Evolutionary conservation across 352 stramenopile genomes (phyloP), one percentile per base, ranked within the genome.

Genomic region (Phytophthora pini): DNA sequence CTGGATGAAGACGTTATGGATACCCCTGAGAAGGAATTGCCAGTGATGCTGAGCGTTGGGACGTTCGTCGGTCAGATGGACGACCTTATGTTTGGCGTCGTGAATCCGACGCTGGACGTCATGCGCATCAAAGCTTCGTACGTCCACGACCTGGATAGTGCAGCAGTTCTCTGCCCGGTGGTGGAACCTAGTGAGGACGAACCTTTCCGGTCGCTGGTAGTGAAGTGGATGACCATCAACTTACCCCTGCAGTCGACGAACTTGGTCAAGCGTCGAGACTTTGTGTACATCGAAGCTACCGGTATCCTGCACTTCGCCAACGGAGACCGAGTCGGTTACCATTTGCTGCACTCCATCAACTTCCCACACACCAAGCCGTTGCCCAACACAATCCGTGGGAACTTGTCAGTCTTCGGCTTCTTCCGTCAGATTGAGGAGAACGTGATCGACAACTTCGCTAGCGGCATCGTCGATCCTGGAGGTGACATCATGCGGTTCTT

Each of bases 291-390:
- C n/a, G 63, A 80, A 12, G 60, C 64, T 3, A 80, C 62, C 0
- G 74, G 77, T 1, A 60, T 80, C n/a, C 27, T 64, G 9, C 38
- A 74, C n/a, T 62, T 61, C 12, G 32, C 40, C 1, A 61, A 70
- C n/a, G 70, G 73, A 12, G 58, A 73, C 5, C 70, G 61, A 22
- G 61, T 81, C 1, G 68, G 71, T 13, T 85, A 81, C 44, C 68
- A 76, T 31, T 57, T 81, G 34, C 59, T 79, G 43, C 71, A 80
- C 47, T 81, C 74, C 5, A 57, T 85, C 57, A 62, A 80, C 54
- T 76, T 89, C 11, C 56, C 70, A 4, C 52, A 77, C 36, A 72
- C 70, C 10, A 74, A 64, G 17, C 56, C 68, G 17, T 58, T 84
- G 0, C 45, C 64, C 2, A 51, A 60, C 27, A 71, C 56, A 29